These are phyloP conservation scores for Paraleonurus japonicus DNA, from an alignment of 257 asterid species.

Conservation along the genomic window DNA sequence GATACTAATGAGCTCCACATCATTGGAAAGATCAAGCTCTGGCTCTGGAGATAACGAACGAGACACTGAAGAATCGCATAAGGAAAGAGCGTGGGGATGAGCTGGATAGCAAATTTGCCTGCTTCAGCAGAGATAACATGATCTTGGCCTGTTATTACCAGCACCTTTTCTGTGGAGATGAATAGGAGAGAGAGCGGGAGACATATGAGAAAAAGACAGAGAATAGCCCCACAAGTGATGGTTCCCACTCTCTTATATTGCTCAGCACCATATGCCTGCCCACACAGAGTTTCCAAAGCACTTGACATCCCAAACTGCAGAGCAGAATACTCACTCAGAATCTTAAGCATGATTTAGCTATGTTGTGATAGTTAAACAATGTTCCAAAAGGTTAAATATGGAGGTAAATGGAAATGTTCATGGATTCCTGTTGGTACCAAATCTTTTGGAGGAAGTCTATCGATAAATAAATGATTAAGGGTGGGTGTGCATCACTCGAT, in stretches of 20 bases:
- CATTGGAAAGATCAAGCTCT: conserved; percentile 76
- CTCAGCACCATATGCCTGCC: conserved; percentile 85
- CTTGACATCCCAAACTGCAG: conserved; percentile 85
- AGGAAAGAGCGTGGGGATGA: conserved; percentile 68
- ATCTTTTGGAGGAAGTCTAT: too few species aligned
- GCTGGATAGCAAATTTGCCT: conserved; percentile 60
- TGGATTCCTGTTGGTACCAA: too few species aligned
- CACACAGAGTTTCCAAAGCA: conserved; percentile 84
- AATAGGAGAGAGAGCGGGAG: conserved; percentile 57
- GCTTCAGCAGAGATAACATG: conserved; percentile 65
- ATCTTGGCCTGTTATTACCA: conserved; percentile 60
- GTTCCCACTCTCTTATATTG: conserved; percentile 62
- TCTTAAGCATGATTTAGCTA: too few species aligned
- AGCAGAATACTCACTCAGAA: too few species aligned
- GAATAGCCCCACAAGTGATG: conserved; percentile 44
- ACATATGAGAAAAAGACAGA: conserved; percentile 59
- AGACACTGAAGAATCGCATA: conserved; percentile 71
- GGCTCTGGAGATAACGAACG: conserved; percentile 68
- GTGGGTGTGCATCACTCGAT: too few species aligned
- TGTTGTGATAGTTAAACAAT: too few species aligned
- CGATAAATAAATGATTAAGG: too few species aligned
- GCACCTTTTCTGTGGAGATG: conserved; percentile 54
- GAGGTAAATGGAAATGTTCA: background rate
- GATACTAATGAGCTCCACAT: conserved; percentile 55
- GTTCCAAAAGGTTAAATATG: too few species aligned